Evolutionary conservation across 805 yeast species (phyloP).

Genomic region (Starmera dryadoides): DNA sequence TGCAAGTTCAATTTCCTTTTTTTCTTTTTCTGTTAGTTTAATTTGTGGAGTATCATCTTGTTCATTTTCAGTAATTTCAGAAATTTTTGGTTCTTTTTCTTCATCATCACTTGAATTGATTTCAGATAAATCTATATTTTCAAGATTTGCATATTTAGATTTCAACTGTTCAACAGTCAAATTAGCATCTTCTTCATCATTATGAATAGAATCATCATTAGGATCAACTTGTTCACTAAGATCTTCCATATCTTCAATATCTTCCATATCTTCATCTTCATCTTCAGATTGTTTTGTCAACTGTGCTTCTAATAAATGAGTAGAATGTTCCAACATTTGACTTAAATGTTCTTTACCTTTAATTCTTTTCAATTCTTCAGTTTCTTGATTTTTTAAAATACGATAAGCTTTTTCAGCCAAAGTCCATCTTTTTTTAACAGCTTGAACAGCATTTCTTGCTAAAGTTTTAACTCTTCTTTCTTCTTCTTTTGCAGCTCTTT

Average conservation of each 20-base stretch:
- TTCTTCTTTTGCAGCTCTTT: conserved; percentile 65
- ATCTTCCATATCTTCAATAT: conserved; percentile 9
- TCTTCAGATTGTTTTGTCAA: conserved; percentile 34
- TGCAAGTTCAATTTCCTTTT: conserved; percentile 21
- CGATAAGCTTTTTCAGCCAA: conserved; percentile 78
- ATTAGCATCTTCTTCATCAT: conserved; percentile 22
- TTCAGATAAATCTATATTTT: conserved; percentile 10
- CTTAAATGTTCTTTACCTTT: conserved; percentile 84
- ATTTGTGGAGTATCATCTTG: conserved; percentile 11
- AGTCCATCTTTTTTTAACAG: conserved; percentile 86
- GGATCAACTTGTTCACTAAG: conserved; percentile 7
- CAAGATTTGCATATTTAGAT: conserved; percentile 18
- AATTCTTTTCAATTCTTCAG: conserved; percentile 69
- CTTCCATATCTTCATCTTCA: conserved; percentile 8
- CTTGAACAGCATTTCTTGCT: conserved; percentile 76
- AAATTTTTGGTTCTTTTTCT: conserved; percentile 14
- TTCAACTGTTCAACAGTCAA: conserved; percentile 22
- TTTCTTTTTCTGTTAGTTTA: conserved; percentile 14
- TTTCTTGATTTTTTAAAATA: conserved; percentile 68
- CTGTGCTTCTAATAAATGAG: conserved; percentile 84
- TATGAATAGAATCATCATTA: conserved; percentile 21
- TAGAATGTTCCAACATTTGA: conserved; percentile 85
- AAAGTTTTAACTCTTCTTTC: conserved; percentile 62
- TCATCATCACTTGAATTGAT: conserved; percentile 21
- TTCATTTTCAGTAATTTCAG: conserved; percentile 20